phyloP scores from a whole-genome alignment of 441 rosid genomes.

The Sinapis alba region DNA sequence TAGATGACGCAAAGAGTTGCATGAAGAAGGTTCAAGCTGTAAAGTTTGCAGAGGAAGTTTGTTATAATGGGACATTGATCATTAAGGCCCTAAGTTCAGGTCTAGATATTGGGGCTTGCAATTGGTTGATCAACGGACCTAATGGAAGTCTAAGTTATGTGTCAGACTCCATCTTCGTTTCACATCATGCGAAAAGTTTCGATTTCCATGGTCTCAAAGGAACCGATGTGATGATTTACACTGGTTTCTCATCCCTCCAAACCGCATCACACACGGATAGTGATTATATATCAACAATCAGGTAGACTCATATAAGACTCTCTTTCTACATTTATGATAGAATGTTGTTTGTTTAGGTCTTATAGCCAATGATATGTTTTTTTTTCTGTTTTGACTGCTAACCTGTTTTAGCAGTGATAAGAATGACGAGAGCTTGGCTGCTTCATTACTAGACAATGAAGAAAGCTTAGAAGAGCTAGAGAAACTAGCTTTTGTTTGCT shows the following conservation, averaged over 20 bases:
- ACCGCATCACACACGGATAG: constrained; percentile 21
- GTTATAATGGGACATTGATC: constrained; percentile 71
- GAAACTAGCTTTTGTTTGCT: constrained; percentile 71
- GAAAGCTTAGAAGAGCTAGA: constrained; percentile 65
- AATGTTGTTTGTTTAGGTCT: not conserved
- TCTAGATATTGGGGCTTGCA: constrained; percentile 80
- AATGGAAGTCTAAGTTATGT: constrained; percentile 55
- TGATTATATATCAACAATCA: constrained; percentile 39
- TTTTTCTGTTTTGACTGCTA: constrained; percentile 7
- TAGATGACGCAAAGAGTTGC: constrained; percentile 67
- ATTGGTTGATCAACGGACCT: constrained; percentile 73
- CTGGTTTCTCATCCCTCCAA: constrained; percentile 54
- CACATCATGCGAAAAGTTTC: constrained; percentile 65
- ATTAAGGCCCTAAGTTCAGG: constrained; percentile 82
- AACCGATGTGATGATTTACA: constrained; percentile 61
- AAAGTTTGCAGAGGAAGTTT: constrained; percentile 74
- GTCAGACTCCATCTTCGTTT: constrained; percentile 58
- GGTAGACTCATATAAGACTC: constrained; percentile 41
- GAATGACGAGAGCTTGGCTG: constrained; percentile 42
- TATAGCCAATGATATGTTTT: not conserved
- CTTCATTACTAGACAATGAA: constrained; percentile 45
- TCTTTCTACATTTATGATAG: not conserved
- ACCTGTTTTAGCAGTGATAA: constrained; percentile 38
- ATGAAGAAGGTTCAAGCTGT: constrained; percentile 60
- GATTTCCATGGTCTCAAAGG: constrained; percentile 58